Conservation (phyloP, 768 basidiomycete genomes). For the Leccinum fibrillosum region DNA sequence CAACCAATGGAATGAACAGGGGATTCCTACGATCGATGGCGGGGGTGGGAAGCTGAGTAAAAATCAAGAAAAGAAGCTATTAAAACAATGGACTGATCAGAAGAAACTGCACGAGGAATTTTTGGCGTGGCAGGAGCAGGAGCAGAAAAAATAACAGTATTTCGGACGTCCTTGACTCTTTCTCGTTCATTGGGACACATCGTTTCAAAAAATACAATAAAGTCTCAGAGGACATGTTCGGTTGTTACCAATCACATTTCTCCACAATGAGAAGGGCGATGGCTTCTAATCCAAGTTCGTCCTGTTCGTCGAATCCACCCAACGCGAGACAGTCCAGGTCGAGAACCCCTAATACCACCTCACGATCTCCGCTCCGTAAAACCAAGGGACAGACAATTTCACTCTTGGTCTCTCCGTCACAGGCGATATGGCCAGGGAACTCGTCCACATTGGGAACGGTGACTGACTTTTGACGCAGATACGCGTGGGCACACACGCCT, state of each 20-base stretch:
- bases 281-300: slow-evolving; percentile 70
- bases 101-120: slow-evolving; percentile 80
- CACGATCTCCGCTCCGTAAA: slow-evolving; percentile 29
- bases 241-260: slow-evolving; percentile 60
- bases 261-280: slow-evolving; percentile 64
- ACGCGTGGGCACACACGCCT: slow-evolving; percentile 89
- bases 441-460: slow-evolving; percentile 75
- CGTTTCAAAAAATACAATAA: background rate
- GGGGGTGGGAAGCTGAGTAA: slow-evolving; percentile 86
- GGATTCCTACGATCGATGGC: slow-evolving; percentile 80
- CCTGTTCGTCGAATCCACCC: slow-evolving; percentile 72
- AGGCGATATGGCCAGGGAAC: slow-evolving; percentile 93
- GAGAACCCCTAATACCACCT: slow-evolving; percentile 53
- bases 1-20: slow-evolving; percentile 78
- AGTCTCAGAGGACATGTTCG: slow-evolving; percentile 9
- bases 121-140: slow-evolving; percentile 45
- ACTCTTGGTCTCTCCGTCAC: slow-evolving; percentile 86
- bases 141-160: slow-evolving; percentile 6
- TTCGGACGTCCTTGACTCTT: background rate
- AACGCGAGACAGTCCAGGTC: slow-evolving; percentile 83
- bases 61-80: slow-evolving; percentile 69
- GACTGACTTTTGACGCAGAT: slow-evolving; percentile 49
- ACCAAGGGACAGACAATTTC: slow-evolving; percentile 86
- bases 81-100: slow-evolving; percentile 72
- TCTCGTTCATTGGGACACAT: background rate